Conservation (phyloP, 441 rosid genomes). For the Populus trichocarpa region DNA sequence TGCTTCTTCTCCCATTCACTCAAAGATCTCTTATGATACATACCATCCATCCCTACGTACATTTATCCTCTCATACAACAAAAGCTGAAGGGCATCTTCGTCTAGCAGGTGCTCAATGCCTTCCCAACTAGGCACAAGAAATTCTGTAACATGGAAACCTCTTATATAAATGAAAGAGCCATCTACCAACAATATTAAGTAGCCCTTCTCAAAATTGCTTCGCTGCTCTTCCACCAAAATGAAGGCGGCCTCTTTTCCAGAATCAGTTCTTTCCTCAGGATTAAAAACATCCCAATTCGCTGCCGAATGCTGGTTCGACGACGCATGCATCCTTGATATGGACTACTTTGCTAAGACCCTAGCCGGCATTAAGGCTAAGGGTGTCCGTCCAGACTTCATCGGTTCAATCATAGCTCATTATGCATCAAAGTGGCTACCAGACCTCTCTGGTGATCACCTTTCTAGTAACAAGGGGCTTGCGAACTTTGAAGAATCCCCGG, state of each 20-base stretch:
- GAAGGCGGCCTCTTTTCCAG: conserved; percentile 41
- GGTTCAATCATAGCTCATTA: conserved; percentile 85
- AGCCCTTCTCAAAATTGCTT: neutral
- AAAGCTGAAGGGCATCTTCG: neutral
- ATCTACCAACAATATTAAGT: neutral
- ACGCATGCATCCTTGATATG: conserved; percentile 75
- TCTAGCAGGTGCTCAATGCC: too few species aligned
- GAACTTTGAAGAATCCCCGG: conserved; percentile 34
- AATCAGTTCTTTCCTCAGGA: conserved; percentile 28
- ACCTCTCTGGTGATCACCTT: conserved; percentile 34
- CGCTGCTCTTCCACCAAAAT: conserved; percentile 9
- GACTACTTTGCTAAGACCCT: conserved; percentile 78
- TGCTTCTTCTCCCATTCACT: conserved; percentile 10
- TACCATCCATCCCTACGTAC: neutral
- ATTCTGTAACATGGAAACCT: neutral
- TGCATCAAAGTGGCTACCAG: conserved; percentile 87
- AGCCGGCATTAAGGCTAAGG: conserved; percentile 67
- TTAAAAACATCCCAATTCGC: conserved; percentile 26
- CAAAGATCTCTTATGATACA: neutral
- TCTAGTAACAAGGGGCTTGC: conserved; percentile 15
- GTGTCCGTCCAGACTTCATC: conserved; percentile 71
- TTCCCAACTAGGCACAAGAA: neutral
- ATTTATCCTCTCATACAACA: neutral
- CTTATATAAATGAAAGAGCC: neutral
- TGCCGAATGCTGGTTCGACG: conserved; percentile 61